Evolutionary conservation across 441 rosid species (phyloP).

Genomic region (Populus trichocarpa): DNA sequence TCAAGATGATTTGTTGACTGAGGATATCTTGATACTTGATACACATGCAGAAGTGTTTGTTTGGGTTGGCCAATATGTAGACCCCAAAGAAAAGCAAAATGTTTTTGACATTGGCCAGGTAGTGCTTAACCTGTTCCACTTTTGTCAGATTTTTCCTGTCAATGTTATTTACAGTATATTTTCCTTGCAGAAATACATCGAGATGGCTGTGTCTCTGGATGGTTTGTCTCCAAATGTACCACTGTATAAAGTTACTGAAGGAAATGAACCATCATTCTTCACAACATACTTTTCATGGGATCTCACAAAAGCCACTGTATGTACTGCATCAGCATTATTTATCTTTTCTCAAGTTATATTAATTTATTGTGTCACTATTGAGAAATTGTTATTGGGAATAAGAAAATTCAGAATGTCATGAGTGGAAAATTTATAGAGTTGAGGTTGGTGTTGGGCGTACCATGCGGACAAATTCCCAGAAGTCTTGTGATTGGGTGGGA

Average conservation of each 20-base stretch:
- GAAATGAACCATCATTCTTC: slow-evolving; percentile 96
- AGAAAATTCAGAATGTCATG: background rate
- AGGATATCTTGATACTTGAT: slow-evolving; percentile 88
- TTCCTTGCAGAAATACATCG: slow-evolving; percentile 72
- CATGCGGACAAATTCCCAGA: background rate
- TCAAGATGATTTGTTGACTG: slow-evolving; percentile 95
- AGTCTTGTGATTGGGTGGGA: background rate
- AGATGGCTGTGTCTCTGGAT: slow-evolving; percentile 72
- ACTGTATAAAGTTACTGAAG: slow-evolving; percentile 83
- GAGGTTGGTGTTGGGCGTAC: background rate
- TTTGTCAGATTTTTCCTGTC: background rate
- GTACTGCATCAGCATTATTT: slow-evolving; percentile 22
- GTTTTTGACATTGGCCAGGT: slow-evolving; percentile 96
- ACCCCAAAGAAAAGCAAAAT: slow-evolving; percentile 82
- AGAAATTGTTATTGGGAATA: slow-evolving; percentile 1
- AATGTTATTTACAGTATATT: slow-evolving; percentile 15
- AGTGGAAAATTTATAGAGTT: background rate
- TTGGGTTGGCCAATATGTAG: slow-evolving; percentile 94
- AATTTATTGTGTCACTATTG: slow-evolving; percentile 10
- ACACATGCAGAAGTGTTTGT: slow-evolving; percentile 95
- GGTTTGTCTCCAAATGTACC: slow-evolving; percentile 82
- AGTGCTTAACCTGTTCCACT: slow-evolving; percentile 17
- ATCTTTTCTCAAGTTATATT: slow-evolving; percentile 15
- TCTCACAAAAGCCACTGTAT: slow-evolving; percentile 66
- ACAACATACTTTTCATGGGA: slow-evolving; percentile 93